Base-by-base conservation (phyloP, 306 rosid species). In the Rosa multiflora region DNA sequence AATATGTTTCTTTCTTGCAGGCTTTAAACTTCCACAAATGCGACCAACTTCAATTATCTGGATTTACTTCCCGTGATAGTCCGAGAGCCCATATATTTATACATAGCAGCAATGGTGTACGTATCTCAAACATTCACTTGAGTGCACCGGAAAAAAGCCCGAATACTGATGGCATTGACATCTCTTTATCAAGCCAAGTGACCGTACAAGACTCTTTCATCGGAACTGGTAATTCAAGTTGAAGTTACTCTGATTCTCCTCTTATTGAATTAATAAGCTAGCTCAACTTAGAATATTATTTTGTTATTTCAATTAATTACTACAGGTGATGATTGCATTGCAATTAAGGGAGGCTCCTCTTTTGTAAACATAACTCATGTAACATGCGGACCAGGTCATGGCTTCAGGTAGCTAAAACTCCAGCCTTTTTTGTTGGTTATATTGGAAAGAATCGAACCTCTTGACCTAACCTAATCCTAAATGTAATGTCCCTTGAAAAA, bases 311-410 rank as follows among this genome's bases (percentile, higher is more conserved):
- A 59, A 8, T 13, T 2, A 46, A 26, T 7, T 3, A 5, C 29
- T 26, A 23, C 9, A 77, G 81, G 85, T 42, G 73, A 82, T 14
- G 68, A 82, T 2, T 78, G 86, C n/a, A 61, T 78, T 66, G 53
- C 79, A 3, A 40, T 82, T 26, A 48, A 74, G n/a, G 64, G 66
- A 5, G 59, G 67, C 58, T 47, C 71, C 9, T 68, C 86, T 29
- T 10, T 49, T 21, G 37, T 79, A 10, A 42, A 55, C 29, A 56
- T 78, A 5, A 35, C 51, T 12, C 68, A 35, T 49, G 68, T 77
- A 1, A 18, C 49, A 17, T 76, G 82, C 20, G 81, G 85, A 26
- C 74, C 85, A 51, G 79, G 82, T 8, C 81, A 77, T 42, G 81
- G 85, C 3, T 77, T 72, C 14, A 82, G 85, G 75, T 76, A 76